Base-by-base conservation (phyloP, 768 basidiomycete species). In the Xanthoconium purpureum region DNA sequence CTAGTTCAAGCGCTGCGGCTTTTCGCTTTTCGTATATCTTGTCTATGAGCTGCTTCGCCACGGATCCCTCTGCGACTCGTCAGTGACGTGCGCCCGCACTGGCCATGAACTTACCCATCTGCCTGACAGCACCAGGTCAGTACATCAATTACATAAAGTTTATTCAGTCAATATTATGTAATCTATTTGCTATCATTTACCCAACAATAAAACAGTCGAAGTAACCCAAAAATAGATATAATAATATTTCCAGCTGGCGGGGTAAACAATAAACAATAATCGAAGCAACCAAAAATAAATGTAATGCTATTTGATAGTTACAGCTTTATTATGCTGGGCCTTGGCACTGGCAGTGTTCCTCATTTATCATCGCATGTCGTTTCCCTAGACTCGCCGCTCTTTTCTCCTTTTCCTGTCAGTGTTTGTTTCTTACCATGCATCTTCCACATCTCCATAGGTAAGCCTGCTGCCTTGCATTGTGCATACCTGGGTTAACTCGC, bases 1-100 rank as follows among this genome's bases (percentile, higher is more conserved):
- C 95, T 50, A 98, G 83, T 50, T 98, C 95, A 50, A 95, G 84
- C 9, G 96, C 96, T 8, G 95, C 94, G 9, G 91, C 85, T 75
- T 98, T 97, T 56, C 95, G 84, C 75, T 94, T 94, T 80, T 98
- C 95, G 71, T 98, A 97, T 72, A 94, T 88, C 74, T 93, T 93
- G 84, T 94, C 91, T 46, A 91, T 81, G 55, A 94, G 78, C 68
- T 91, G 91, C 70, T 87, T 88, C 42, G 88, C 78, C 47, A 92
- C 83, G 57, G 84, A 80, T 54, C 84, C 76, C 65, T 94, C 91
- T 93, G 52, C 5, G 15, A 38, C 18, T 38, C 17, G 5, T 63
- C 20, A 68, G 49, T 32, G 14, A 12, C 2, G 4, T 14, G 32
- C 17, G 3, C 0, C 9, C 4, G 10, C 5, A 20, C 29, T 30